Base-by-base conservation (phyloP, 768 basidiomycete genomes). In the Leccinum incarnatum region DNA sequence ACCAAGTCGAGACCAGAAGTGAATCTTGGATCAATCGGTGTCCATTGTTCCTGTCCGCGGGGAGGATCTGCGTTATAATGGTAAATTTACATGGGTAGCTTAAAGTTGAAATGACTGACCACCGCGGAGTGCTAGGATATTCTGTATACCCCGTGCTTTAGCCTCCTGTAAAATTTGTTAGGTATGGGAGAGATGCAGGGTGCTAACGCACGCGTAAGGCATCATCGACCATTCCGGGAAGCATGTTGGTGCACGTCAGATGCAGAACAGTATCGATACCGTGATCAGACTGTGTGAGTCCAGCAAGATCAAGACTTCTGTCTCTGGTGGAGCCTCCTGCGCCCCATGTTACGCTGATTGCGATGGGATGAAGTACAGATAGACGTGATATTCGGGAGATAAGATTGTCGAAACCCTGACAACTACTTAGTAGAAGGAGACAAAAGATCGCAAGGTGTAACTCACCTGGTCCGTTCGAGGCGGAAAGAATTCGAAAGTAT, bases 171-270 rank as follows among this genome's bases (percentile, higher is more conserved):
- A 25, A 42, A 48, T 58, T 50, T 11, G 58, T 57, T 52, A 55
- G 54, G 49, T 60, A 58, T 5, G 6, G 12, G 45, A 50, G 45
- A 49, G 5, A 49, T 10, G 10, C 1, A 51, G 17, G 7, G 29
- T 7, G 45, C 34, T 9, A 53, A 70, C 82, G 59, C 66, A 97
- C 96, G 75, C 83, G 82, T 49, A 99, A 75, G n/a, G 89, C 87
- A 52, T 85, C 83, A 68, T 97, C 91, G 5, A 99, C 85, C 72
- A 88, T 86, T 21, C 93, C 92, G 64, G 87, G 79, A 67, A 89
- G 84, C 89, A 98, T 95, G 74, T 98, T 97, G 32, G 97, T 98
- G 77, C 96, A 98, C 7, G 96, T 98, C 64, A 99, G 73, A 77
- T 99, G 97, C 70, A 99, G 78, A 60, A 97, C 83, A 1, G 93